These are phyloP conservation scores for Akanthomyces uredinophilus DNA, from an alignment of 2,329 filamentous ascomycete genomes.

Conservation along the genomic window DNA sequence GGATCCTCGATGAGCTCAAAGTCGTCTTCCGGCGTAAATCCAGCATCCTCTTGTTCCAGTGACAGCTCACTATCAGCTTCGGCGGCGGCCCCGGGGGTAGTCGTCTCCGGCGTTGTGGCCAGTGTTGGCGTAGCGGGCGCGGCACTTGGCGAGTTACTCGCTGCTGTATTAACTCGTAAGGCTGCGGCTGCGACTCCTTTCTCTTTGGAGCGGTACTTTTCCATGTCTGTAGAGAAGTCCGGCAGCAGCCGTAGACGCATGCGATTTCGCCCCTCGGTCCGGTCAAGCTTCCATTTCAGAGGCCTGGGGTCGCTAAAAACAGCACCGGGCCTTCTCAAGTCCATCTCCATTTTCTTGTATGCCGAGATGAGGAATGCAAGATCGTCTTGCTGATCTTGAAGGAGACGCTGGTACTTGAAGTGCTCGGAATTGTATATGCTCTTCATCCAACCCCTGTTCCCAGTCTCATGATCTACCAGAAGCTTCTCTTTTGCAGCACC, in stretches of 20 bases:
- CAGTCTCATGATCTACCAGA: conserved; percentile 76
- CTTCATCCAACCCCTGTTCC: conserved; percentile 86
- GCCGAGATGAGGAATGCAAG: conserved; percentile 69
- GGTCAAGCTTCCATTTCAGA: conserved; percentile 85
- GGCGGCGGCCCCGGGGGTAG: background rate
- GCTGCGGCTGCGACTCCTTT: conserved; percentile 47
- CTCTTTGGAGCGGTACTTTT: conserved; percentile 80
- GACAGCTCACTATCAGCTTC: conserved; percentile 4
- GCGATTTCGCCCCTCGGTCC: conserved; percentile 90
- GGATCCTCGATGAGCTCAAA: conserved; percentile 96
- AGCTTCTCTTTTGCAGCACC: conserved; percentile 64
- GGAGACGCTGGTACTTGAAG: conserved; percentile 79
- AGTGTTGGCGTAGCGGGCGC: conserved; percentile 6
- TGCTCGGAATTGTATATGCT: conserved; percentile 93
- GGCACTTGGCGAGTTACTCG: conserved; percentile 10
- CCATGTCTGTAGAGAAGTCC: conserved; percentile 62
- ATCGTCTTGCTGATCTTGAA: conserved; percentile 93
- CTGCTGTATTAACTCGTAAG: conserved; percentile 30
- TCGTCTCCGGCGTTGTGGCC: background rate
- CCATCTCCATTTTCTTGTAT: conserved; percentile 72
- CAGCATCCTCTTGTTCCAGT: conserved; percentile 23
- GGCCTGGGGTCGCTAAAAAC: conserved; percentile 63
- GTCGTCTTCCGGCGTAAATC: conserved; percentile 67
- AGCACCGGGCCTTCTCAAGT: conserved; percentile 73
- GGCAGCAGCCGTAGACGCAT: conserved; percentile 87